phyloP scores from a whole-genome alignment of 2,329 filamentous ascomycete genomes.

The Polytolypa hystricis region DNA sequence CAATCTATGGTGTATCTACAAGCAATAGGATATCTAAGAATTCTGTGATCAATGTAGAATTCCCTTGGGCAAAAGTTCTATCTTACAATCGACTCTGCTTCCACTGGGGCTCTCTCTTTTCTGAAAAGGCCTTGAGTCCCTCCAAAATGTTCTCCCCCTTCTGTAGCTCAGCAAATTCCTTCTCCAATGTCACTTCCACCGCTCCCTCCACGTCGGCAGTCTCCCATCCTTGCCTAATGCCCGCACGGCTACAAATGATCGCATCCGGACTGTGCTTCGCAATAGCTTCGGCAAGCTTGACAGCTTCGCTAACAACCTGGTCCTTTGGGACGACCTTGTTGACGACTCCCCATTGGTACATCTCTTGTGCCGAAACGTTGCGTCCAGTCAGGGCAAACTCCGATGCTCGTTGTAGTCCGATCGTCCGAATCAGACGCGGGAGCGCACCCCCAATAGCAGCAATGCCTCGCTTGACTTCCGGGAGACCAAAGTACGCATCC shows the following conservation, averaged over 20 bases:
- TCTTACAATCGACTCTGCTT: no score
- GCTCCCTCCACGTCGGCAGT: conserved; percentile 52
- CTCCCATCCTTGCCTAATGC: conserved; percentile 63
- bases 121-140: conserved; percentile 63
- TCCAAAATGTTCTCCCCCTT: conserved; percentile 63
- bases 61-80: no score
- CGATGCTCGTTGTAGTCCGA: conserved; percentile 57
- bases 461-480: conserved; percentile 61
- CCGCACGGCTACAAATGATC: conserved; percentile 60
- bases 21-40: no score
- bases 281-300: conserved; percentile 51
- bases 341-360: conserved; percentile 56
- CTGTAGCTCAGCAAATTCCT: conserved; percentile 49
- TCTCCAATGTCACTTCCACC: conserved; percentile 46
- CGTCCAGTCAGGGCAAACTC: conserved; percentile 62
- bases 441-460: conserved; percentile 61
- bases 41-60: no score
- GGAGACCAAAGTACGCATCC: conserved; percentile 48
- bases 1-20: no score
- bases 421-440: conserved; percentile 52
- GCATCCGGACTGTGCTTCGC: conserved; percentile 61
- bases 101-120: conserved; percentile 62
- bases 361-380: conserved; percentile 48
- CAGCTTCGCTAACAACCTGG: conserved; percentile 32
- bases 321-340: conserved; percentile 48